phyloP scores from a whole-genome alignment of 78 protist genomes.

The Tieghemostelium lacteum region DNA sequence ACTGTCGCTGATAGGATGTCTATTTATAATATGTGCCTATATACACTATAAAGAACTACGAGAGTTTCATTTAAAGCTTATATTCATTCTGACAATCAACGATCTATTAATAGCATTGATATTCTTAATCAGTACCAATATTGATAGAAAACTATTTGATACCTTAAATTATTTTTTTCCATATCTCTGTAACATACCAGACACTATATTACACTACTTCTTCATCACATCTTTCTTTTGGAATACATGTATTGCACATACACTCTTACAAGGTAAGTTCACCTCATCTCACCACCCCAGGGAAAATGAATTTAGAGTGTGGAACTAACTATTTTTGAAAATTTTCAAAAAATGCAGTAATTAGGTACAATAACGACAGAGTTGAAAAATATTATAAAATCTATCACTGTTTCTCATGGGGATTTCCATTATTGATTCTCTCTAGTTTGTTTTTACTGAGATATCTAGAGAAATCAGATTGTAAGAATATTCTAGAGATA shows the following conservation, averaged over 20 bases:
- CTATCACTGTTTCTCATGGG: slow-evolving; percentile 45
- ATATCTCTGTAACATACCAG: slow-evolving; percentile 33
- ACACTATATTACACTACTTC: slow-evolving; percentile 41
- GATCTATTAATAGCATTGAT: slow-evolving; percentile 46
- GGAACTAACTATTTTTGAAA: too few relatives aligned
- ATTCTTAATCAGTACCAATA: slow-evolving; percentile 18
- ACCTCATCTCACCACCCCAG: background rate
- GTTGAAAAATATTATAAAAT: slow-evolving; percentile 29
- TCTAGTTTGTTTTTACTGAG: slow-evolving; percentile 1
- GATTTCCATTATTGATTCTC: slow-evolving; percentile 9
- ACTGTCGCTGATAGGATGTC: slow-evolving; percentile 30
- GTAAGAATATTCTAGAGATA: background rate
- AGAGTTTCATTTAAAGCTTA: slow-evolving; percentile 40
- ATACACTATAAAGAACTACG: slow-evolving; percentile 19
- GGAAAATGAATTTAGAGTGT: too few relatives aligned
- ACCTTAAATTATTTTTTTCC: background rate
- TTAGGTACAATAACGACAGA: slow-evolving; percentile 44
- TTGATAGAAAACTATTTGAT: background rate
- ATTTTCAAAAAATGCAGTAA: slow-evolving; percentile 2
- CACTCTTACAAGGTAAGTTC: slow-evolving; percentile 49
- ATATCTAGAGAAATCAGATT: background rate
- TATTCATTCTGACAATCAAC: slow-evolving; percentile 47
- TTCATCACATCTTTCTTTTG: slow-evolving; percentile 47
- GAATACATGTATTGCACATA: slow-evolving; percentile 46
- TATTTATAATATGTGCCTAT: slow-evolving; percentile 13